phyloP scores from a whole-genome alignment of 805 yeast genomes.

The Candida xyloterini region DNA sequence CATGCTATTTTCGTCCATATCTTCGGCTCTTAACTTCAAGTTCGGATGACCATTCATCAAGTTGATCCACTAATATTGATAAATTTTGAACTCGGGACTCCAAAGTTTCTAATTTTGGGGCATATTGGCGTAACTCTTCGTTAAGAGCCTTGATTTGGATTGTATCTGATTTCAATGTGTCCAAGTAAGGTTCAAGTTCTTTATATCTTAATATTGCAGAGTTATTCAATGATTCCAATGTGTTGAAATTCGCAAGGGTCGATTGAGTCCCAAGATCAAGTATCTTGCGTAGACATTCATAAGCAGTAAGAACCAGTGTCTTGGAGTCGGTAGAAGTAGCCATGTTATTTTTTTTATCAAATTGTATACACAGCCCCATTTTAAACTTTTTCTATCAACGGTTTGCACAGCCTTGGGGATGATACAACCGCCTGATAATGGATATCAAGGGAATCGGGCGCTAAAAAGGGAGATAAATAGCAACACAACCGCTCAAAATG shows the following conservation, averaged over 20 bases:
- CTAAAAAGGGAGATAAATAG: not conserved
- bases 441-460: not conserved
- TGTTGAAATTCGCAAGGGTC: slow-evolving; percentile 41
- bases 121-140: slow-evolving; percentile 3
- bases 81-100: slow-evolving; percentile 39
- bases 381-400: not conserved
- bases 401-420: not conserved
- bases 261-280: slow-evolving; percentile 34
- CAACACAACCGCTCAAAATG: not conserved
- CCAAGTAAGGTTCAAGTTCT: slow-evolving; percentile 41
- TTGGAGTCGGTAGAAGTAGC: slow-evolving; percentile 22
- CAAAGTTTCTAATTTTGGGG: slow-evolving; percentile 25
- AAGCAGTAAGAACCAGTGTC: slow-evolving; percentile 25
- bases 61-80: slow-evolving; percentile 48
- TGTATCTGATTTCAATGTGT: slow-evolving; percentile 21
- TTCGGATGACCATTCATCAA: slow-evolving; percentile 62
- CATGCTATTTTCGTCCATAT: slow-evolving; percentile 8
- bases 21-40: slow-evolving; percentile 41
- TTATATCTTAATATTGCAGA: slow-evolving; percentile 52
- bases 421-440: not conserved
- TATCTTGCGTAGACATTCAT: slow-evolving; percentile 33
- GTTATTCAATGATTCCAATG: slow-evolving; percentile 56
- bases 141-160: slow-evolving; percentile 9
- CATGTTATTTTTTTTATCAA: slow-evolving; percentile 1
- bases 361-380: slow-evolving; percentile 9